phyloP scores from a whole-genome alignment of 768 basidiomycete genomes.

The Russula sp. region DNA sequence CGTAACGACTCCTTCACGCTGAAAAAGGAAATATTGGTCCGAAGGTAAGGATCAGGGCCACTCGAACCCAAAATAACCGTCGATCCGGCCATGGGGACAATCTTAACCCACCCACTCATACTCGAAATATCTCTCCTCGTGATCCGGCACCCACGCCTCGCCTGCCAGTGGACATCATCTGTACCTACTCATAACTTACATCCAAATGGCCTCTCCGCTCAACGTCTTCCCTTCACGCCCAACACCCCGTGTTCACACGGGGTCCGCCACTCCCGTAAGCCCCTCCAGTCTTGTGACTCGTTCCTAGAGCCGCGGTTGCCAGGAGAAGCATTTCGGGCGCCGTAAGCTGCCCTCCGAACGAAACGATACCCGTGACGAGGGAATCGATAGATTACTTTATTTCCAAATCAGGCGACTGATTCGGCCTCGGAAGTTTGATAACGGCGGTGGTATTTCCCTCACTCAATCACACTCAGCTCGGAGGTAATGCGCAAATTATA shows the following conservation, averaged over 20 bases:
- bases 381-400: background rate
- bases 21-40: background rate
- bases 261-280: background rate
- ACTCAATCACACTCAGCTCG: background rate
- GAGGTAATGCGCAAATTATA: background rate
- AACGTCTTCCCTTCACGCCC: background rate
- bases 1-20: background rate
- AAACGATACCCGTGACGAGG: background rate
- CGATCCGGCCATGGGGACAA: slow-evolving; percentile 3
- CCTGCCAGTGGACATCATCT: too few species aligned
- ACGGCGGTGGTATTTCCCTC: background rate
- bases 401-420: slow-evolving; percentile 8
- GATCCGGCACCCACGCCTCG: too few species aligned
- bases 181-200: background rate
- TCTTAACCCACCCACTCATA: background rate
- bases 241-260: background rate
- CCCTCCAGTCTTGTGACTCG: slow-evolving; percentile 7
- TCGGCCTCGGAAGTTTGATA: slow-evolving; percentile 17
- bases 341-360: background rate
- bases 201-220: background rate
- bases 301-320: slow-evolving; percentile 4
- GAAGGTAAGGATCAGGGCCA: slow-evolving; percentile 1
- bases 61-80: slow-evolving; percentile 1
- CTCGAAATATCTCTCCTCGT: too few species aligned
- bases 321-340: slow-evolving; percentile 5